Conservation (phyloP, 495 filamentous ascomycete species). For the Aspergillus mulundensis region DNA sequence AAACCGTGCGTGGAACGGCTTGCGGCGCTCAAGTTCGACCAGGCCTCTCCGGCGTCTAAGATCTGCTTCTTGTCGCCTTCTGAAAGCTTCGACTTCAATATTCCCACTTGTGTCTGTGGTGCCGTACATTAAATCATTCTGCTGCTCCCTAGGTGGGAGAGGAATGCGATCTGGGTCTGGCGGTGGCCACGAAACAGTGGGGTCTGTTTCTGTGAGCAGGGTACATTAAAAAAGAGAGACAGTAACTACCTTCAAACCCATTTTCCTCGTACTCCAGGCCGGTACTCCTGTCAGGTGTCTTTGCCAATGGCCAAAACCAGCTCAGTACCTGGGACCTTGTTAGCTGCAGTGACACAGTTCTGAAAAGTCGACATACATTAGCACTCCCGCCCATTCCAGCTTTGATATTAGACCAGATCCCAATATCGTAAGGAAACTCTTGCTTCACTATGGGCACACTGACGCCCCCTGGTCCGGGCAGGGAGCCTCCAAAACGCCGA, state of each 20-base stretch:
- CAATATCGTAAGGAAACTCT: slow-evolving; percentile 91
- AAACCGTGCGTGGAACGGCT: slow-evolving; percentile 48
- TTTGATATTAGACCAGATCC: slow-evolving; percentile 72
- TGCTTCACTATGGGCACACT: slow-evolving; percentile 56
- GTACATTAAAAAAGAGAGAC: neutral
- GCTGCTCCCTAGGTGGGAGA: slow-evolving; percentile 29
- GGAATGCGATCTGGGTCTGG: slow-evolving; percentile 81
- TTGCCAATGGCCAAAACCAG: slow-evolving; percentile 64
- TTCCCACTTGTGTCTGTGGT: slow-evolving; percentile 33
- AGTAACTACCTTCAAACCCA: slow-evolving; percentile 69
- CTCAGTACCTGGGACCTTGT: slow-evolving; percentile 33
- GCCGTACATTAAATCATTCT: slow-evolving; percentile 28
- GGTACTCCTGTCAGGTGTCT: slow-evolving; percentile 47
- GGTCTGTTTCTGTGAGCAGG: slow-evolving; percentile 33
- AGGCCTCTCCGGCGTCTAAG: slow-evolving; percentile 32
- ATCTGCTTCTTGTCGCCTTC: slow-evolving; percentile 53
- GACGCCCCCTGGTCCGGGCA: slow-evolving; percentile 58
- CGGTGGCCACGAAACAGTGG: slow-evolving; percentile 72
- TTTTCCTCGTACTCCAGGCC: slow-evolving; percentile 76
- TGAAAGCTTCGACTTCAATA: slow-evolving; percentile 54
- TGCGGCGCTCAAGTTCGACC: slow-evolving; percentile 38
- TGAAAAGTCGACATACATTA: slow-evolving; percentile 30
- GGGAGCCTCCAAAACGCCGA: slow-evolving; percentile 50
- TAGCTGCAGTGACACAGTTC: neutral
- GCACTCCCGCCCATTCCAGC: slow-evolving; percentile 67